Conservation (phyloP, 2,329 filamentous ascomycete species). For the Fusarium sp. region DNA sequence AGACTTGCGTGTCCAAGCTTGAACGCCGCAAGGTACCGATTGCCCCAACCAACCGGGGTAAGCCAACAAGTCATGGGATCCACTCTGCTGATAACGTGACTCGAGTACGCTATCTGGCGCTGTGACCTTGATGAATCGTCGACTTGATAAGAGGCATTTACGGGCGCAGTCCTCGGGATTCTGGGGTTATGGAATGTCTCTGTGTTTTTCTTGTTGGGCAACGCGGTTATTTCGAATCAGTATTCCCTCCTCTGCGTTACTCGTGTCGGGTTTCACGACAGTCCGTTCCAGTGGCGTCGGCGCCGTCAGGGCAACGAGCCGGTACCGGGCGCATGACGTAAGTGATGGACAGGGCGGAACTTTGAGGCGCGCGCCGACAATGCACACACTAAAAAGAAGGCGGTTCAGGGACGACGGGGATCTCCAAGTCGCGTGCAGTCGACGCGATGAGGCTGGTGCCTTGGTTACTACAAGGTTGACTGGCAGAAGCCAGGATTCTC, state of each 20-base stretch:
- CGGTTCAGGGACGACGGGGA: slow-evolving; percentile 26
- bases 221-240: background rate
- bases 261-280: background rate
- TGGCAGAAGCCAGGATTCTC: background rate
- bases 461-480: background rate
- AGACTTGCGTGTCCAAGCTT: slow-evolving; percentile 31
- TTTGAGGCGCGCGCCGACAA: slow-evolving; percentile 28
- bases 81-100: slow-evolving; percentile 47
- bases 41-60: slow-evolving; percentile 14
- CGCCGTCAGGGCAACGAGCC: slow-evolving; percentile 3
- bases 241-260: background rate
- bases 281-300: background rate
- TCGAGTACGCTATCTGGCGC: slow-evolving; percentile 29
- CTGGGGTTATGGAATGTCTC: slow-evolving; percentile 5
- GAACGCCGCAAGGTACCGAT: slow-evolving; percentile 11
- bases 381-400: slow-evolving; percentile 39
- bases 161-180: slow-evolving; percentile 18
- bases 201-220: background rate
- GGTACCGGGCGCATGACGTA: slow-evolving; percentile 33
- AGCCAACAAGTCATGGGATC: slow-evolving; percentile 25
- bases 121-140: slow-evolving; percentile 47
- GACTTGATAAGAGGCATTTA: slow-evolving; percentile 43
- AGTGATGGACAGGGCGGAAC: slow-evolving; percentile 15
- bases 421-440: slow-evolving; percentile 3
- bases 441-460: background rate